Conservation (phyloP, 208 protist species). For the Trypanosoma vivax region DNA sequence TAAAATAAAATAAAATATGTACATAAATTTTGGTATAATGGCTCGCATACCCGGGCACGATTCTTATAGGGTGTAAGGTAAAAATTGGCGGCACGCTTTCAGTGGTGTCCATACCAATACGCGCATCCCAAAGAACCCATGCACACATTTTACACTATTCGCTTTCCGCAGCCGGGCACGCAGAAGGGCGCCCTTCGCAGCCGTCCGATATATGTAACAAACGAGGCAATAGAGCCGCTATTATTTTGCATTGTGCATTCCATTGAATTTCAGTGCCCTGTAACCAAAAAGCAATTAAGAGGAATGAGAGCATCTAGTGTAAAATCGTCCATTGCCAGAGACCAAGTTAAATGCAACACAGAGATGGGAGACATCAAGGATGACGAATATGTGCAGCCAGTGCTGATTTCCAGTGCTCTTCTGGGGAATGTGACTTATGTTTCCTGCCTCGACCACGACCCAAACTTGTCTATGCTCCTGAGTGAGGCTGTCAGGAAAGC, state of each 20-base stretch:
- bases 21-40: no score
- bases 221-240: constrained; percentile 49
- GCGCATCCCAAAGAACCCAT: constrained; percentile 2
- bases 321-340: background rate
- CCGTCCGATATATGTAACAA: constrained; percentile 52
- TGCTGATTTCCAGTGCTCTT: constrained; percentile 14
- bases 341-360: background rate
- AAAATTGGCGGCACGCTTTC: background rate
- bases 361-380: background rate
- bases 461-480: constrained; percentile 14
- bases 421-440: constrained; percentile 31
- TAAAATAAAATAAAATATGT: constrained; percentile 6
- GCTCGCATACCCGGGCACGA: no score
- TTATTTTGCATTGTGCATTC: constrained; percentile 63
- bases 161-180: constrained; percentile 16
- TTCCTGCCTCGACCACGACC: constrained; percentile 14
- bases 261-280: constrained; percentile 64
- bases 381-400: constrained; percentile 18
- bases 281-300: constrained; percentile 17
- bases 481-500: constrained; percentile 11
- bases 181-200: constrained; percentile 9
- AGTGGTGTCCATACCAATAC: background rate
- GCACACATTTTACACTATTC: constrained; percentile 28
- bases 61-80: no score
- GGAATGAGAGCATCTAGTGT: background rate